phyloP scores from a whole-genome alignment of 2,329 filamentous ascomycete genomes.

The Xylariaceae sp. region DNA sequence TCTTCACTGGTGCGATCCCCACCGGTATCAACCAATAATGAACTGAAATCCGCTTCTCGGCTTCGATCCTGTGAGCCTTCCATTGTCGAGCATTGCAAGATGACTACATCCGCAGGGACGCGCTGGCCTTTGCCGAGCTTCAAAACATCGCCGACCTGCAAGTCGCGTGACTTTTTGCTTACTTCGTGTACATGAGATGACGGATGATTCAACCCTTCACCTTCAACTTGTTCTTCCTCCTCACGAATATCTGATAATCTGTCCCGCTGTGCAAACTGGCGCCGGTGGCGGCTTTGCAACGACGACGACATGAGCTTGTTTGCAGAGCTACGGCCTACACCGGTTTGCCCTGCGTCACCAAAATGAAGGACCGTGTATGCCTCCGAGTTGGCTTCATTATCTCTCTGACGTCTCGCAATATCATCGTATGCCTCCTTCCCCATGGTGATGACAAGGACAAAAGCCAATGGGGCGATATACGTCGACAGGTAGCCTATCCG shows the following conservation, averaged over 20 bases:
- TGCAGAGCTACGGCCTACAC: constrained; percentile 46
- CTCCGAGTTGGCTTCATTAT: constrained; percentile 94
- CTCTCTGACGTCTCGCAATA: constrained; percentile 81
- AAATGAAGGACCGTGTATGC: constrained; percentile 81
- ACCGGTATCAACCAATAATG: constrained; percentile 50
- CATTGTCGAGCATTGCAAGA: constrained; percentile 78
- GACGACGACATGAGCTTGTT: constrained; percentile 56
- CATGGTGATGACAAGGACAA: constrained; percentile 90
- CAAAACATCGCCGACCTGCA: constrained; percentile 95
- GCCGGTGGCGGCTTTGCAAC: constrained; percentile 48
- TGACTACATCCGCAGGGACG: constrained; percentile 91
- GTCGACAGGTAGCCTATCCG: constrained; percentile 94
- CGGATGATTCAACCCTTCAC: constrained; percentile 48
- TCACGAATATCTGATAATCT: constrained; percentile 72
- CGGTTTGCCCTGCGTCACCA: constrained; percentile 56
- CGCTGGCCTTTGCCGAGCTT: constrained; percentile 91
- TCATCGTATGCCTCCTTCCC: constrained; percentile 97
- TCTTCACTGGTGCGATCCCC: constrained; percentile 30
- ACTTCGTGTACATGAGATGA: constrained; percentile 68
- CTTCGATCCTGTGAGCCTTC: constrained; percentile 52
- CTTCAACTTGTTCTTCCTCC: constrained; percentile 65
- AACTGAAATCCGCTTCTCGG: constrained; percentile 46
- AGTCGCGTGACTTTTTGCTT: constrained; percentile 81
- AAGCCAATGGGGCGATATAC: constrained; percentile 89
- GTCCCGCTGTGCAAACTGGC: constrained; percentile 45